Evolutionary conservation across 495 filamentous ascomycete genomes (phyloP).

Genomic region (Umbilicaria muhlenbergii): DNA sequence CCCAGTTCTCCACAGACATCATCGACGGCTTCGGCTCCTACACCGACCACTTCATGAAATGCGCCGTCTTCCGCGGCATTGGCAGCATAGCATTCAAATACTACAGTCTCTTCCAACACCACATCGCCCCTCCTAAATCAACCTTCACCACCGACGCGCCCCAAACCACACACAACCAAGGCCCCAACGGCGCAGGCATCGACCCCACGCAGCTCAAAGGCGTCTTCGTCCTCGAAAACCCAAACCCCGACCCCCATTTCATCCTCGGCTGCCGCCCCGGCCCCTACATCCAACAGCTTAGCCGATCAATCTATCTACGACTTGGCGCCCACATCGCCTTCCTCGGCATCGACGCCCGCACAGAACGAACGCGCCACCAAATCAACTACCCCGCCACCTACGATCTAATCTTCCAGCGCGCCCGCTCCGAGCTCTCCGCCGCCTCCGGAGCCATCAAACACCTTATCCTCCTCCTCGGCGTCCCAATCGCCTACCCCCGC

Average conservation of each 20-base stretch:
- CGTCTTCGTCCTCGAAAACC: slow-evolving; percentile 46
- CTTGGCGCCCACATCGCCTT: slow-evolving; percentile 80
- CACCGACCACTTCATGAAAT: slow-evolving; percentile 85
- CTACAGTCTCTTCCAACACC: slow-evolving; percentile 91
- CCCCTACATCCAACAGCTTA: slow-evolving; percentile 64
- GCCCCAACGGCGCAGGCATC: slow-evolving; percentile 30
- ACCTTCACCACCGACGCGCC: slow-evolving; percentile 65
- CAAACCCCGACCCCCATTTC: slow-evolving; percentile 53
- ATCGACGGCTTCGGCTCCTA: slow-evolving; percentile 92
- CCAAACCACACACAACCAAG: slow-evolving; percentile 28
- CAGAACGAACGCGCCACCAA: slow-evolving; percentile 80
- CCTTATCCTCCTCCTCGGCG: slow-evolving; percentile 70
- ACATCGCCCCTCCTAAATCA: slow-evolving; percentile 63
- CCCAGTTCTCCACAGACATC: slow-evolving; percentile 32
- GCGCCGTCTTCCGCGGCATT: slow-evolving; percentile 79
- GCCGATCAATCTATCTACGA: slow-evolving; percentile 63
- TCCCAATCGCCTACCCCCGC: slow-evolving; percentile 89
- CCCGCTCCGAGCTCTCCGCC: slow-evolving; percentile 47
- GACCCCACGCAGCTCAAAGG: slow-evolving; percentile 54
- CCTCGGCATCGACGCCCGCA: slow-evolving; percentile 77
- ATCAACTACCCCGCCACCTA: slow-evolving; percentile 89
- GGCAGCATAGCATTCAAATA: slow-evolving; percentile 78
- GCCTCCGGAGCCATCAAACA: slow-evolving; percentile 56
- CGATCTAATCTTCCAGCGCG: slow-evolving; percentile 56
- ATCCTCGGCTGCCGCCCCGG: slow-evolving; percentile 65